Percentiles rank a stretch among this genome's conserved stretches.
phyloP scores from a whole-genome alignment of 352 stramenopile genomes.

The Phytophthora crassamura region DNA sequence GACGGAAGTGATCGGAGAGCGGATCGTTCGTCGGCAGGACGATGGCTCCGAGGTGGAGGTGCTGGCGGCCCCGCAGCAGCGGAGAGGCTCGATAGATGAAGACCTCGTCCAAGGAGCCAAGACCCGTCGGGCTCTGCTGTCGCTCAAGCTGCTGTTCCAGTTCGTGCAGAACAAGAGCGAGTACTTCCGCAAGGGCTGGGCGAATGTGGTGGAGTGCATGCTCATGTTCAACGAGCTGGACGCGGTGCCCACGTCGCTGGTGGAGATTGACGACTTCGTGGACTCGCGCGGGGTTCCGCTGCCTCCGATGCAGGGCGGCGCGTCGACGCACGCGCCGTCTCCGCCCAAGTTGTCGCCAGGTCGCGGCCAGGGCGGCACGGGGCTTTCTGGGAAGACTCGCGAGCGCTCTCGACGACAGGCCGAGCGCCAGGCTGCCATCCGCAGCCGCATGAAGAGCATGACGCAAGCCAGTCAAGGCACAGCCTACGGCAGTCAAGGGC shows the following conservation, averaged over 20 bases:
- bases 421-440: constrained; percentile 83
- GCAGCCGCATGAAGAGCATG: constrained; percentile 85
- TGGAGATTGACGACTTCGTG: constrained; percentile 91
- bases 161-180: constrained; percentile 86
- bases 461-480: constrained; percentile 59
- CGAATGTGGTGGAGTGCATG: constrained; percentile 83
- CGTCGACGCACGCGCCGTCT: constrained; percentile 26
- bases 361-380: constrained; percentile 50
- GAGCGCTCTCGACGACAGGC: constrained; percentile 81
- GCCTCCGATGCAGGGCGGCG: constrained; percentile 68
- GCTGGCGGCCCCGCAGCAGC: constrained; percentile 26
- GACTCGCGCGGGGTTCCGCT: constrained; percentile 82
- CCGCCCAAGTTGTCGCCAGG: constrained; percentile 41
- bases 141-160: constrained; percentile 84
- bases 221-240: constrained; percentile 92
- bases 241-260: constrained; percentile 82
- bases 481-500: constrained; percentile 47
- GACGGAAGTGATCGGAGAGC: constrained; percentile 34
- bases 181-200: constrained; percentile 82
- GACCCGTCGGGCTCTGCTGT: constrained; percentile 76
- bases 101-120: constrained; percentile 74
- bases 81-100: constrained; percentile 41
- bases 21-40: constrained; percentile 37
- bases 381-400: constrained; percentile 77
- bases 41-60: constrained; percentile 55